Evolutionary conservation across 1,284 basidiomycete genomes (phyloP).

Genomic region (Golubevia pallescens): DNA sequence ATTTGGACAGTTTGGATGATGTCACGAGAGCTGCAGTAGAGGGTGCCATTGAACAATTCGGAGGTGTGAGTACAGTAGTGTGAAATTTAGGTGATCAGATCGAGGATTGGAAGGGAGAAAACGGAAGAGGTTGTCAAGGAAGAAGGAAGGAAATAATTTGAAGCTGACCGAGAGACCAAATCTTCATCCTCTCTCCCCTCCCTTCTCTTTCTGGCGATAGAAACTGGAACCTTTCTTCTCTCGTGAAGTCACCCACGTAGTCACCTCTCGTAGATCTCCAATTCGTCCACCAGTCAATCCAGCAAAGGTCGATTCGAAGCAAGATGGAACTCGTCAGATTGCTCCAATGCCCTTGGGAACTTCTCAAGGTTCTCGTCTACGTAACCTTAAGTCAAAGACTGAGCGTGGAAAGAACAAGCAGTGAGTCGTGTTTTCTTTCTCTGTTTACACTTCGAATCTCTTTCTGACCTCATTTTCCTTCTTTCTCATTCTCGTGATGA

Average conservation of each 20-base stretch:
- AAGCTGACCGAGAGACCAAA: not conserved
- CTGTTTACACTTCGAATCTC: not conserved
- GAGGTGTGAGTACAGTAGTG: constrained; percentile 21
- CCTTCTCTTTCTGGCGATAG: not conserved
- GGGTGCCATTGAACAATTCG: constrained; percentile 36
- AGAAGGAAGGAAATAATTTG: not conserved
- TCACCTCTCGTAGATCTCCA: constrained; percentile 36
- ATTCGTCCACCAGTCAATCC: not conserved
- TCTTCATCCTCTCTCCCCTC: not conserved
- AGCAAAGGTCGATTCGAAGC: not conserved
- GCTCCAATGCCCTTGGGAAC: not conserved
- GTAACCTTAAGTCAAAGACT: not conserved
- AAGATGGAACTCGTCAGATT: not conserved
- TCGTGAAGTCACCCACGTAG: constrained; percentile 51
- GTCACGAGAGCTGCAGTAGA: constrained; percentile 22
- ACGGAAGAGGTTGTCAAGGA: not conserved
- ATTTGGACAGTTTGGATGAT: constrained; percentile 53
- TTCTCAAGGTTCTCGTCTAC: not conserved
- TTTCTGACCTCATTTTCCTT: not conserved
- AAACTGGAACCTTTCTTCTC: constrained; percentile 58
- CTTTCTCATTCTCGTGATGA: no score
- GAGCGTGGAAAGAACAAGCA: not conserved
- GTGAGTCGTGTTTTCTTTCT: not conserved
- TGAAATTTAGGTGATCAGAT: not conserved
- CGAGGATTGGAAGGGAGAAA: not conserved